Evolutionary conservation across 2,329 filamentous ascomycete species (phyloP), one percentile per base, ranked within the genome.

Genomic region (Aspergillus piperis): DNA sequence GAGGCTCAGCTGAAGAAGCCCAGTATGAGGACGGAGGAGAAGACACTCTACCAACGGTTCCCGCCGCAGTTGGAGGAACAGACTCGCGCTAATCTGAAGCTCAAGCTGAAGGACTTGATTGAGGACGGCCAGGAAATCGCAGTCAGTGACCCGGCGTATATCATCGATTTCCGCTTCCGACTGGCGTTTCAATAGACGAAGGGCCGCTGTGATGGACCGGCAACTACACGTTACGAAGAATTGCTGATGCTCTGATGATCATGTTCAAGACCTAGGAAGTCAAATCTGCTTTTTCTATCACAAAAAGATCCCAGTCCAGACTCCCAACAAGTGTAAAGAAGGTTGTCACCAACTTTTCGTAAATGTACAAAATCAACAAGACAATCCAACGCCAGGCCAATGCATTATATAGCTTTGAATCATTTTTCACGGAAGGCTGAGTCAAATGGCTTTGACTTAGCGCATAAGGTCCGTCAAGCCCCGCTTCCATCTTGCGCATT

Each of bases 1-100:
- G 94, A 96, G 75, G 88, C 92, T 59, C 95, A 98, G 77, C 83
- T 99, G 57, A 98, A 97, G 83, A 93, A 92, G 74, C 94, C 95
- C 0, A 96, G 91, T 6, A 85, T 99, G 67, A 85, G 92, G 52
- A 86, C 86, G 0, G 88, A 94, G 68, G 86, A 86, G 57, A 95
- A 90, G 80, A 95, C 91, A 3, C 82, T 99, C 47, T 99, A 97
- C 75, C 95, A 96, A 83, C 92, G 92, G 67, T 88, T 85, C 27
- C 92, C 95, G 1, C 87, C 88, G 5, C 86, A 90, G 64, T 80
- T 99, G 57, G 91, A 96, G 73, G 87, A 92, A 78, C 86, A 92
- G 78, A 97, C 94, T 1, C 83, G 91, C 57, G 86, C 87, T 1
- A 98, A 99, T 73, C 80, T 99, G 63, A 81, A 82, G 63, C 91